Percentiles rank a stretch among this genome's conserved stretches.
Evolutionary conservation across 331 rosid species (phyloP).

Genomic region (Dryas integrifolia): DNA sequence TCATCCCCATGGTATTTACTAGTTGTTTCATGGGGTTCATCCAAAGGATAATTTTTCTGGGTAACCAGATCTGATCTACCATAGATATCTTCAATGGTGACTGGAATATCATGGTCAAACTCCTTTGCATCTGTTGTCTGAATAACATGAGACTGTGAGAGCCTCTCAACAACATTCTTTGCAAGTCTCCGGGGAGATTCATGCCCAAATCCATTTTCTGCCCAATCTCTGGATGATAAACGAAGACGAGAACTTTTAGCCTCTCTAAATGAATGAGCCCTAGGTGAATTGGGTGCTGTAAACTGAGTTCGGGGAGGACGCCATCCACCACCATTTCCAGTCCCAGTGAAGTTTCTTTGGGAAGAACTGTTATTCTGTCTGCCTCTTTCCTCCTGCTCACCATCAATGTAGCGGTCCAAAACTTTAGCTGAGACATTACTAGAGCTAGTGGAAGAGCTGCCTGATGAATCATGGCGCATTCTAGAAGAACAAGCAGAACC

Average conservation of each 20-base stretch:
- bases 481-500: constrained; percentile 57
- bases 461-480: constrained; percentile 59
- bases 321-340: constrained; percentile 46
- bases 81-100: constrained; percentile 70
- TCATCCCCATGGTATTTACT: constrained; percentile 44
- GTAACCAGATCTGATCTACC: constrained; percentile 48
- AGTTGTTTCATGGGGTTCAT: constrained; percentile 44
- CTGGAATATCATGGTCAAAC: constrained; percentile 52
- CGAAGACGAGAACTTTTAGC: constrained; percentile 43
- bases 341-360: constrained; percentile 43
- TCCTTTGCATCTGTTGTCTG: constrained; percentile 49
- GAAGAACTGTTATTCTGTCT: constrained; percentile 39
- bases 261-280: constrained; percentile 74
- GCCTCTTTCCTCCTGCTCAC: constrained; percentile 66
- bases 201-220: constrained; percentile 63
- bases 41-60: constrained; percentile 38
- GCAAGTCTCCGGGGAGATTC: constrained; percentile 86
- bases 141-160: constrained; percentile 56
- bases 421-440: constrained; percentile 63
- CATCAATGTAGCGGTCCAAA: constrained; percentile 85
- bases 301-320: constrained; percentile 77
- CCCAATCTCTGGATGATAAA: constrained; percentile 57
- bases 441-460: constrained; percentile 70
- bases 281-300: constrained; percentile 66
- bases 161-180: constrained; percentile 80